Base-by-base conservation (phyloP, 805 yeast species). In the Yamadazyma tumulicola region DNA sequence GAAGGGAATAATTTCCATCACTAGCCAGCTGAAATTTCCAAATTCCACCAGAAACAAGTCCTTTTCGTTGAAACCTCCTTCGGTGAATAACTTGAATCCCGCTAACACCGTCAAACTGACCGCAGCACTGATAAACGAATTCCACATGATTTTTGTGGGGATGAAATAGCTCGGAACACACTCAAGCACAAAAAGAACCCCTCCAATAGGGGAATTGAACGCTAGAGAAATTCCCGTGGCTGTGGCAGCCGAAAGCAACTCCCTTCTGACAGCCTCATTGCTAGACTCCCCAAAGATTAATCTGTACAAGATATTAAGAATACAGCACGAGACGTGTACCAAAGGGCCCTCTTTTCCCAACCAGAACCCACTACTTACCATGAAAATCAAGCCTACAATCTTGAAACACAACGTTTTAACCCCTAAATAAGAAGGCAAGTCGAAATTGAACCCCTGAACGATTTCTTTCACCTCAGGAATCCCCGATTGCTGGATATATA, bases 191-290 rank as follows among this genome's bases (percentile, higher is more conserved):
- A 85, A 87, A 20, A 86, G 54, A 1, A 87, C 93, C 1, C 95
- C 96, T 6, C 94, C 95, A 37, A 87, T 79, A 3, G 96, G 95
- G 0, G 95, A 79, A 41, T 82, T 83, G 57, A 86, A 85, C 0
- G 95, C 94, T 10, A 83, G 85, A 0, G 89, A 77, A 16, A 86
- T 81, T 4, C 95, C 96, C 1, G 89, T 80, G 1, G 94, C 89
- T 1, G 85, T 74, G 0, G 89, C 85, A 1, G 94, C 88, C 13
- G 81, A 67, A 11, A 81, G 52, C 7, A 86, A 49, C 42, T 84
- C 91, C 38, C 95, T 69, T 38, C 72, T 64, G 6, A 69, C 57
- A 0, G 85, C 86, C 48, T 80, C 86, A 41, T 74, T 75, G 1
- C 49, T 48, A 11, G 31, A n/a, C 6, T 30, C 18, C 4, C 39